Base-by-base conservation (phyloP, 1,284 basidiomycete species). In the Agroathelia rolfsii region DNA sequence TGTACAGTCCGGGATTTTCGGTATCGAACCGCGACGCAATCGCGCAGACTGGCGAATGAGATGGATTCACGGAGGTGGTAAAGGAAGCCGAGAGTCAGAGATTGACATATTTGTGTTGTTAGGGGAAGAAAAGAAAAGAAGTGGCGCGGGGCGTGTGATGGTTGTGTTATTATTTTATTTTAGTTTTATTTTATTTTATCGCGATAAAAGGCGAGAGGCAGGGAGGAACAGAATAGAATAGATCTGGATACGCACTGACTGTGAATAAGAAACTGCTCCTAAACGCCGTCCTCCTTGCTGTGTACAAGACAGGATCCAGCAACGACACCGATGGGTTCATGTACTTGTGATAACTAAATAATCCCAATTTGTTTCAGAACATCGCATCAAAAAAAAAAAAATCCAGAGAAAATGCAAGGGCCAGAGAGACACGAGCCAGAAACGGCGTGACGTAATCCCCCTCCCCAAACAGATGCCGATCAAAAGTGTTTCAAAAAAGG, bases 181-280 rank as follows among this genome's bases (percentile, higher is more conserved):
- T n/a, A n/a, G n/a, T n/a, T n/a, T n/a, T n/a, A n/a, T n/a, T n/a
- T n/a, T n/a, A n/a, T n/a, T n/a, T n/a, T n/a, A n/a, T n/a, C n/a
- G n/a, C n/a, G n/a, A n/a, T n/a, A n/a, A n/a, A n/a, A n/a, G n/a
- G n/a, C n/a, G n/a, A n/a, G n/a, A n/a, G n/a, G n/a, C n/a, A n/a
- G n/a, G n/a, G n/a, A n/a, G n/a, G n/a, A n/a, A n/a, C n/a, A n/a
- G n/a, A n/a, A n/a, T n/a, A n/a, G n/a, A n/a, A n/a, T n/a, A n/a
- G n/a, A n/a, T n/a, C n/a, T n/a, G 27, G 5, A 8, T 44, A 72
- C 82, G 71, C 47, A 86, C 82, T 72, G 35, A 81, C 80, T 23
- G 83, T 86, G 55, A 87, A 87, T 31, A 87, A 51, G 57, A 87
- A 86, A 0, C 82, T 78, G 41, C 79, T 83, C 12, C 82, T 70